A percentile compares a stretch with the other conserved stretches of the same genome.
Evolutionary conservation across 1,284 basidiomycete species (phyloP).

Genomic region (Chalciporus sp.): DNA sequence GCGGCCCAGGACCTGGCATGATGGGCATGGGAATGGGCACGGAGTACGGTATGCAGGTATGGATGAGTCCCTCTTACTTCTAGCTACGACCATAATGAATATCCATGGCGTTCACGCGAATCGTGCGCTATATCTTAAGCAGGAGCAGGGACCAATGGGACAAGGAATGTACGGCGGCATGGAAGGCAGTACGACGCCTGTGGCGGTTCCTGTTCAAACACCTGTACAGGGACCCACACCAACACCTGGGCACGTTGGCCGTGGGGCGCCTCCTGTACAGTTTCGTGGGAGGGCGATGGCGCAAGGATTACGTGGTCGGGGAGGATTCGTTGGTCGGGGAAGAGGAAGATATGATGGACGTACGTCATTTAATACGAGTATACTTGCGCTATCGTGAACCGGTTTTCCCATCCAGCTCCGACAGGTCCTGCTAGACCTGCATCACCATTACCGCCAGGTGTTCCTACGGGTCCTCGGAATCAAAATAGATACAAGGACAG

Average conservation of each 20-base stretch:
- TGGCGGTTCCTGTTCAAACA: slow-evolving; percentile 33
- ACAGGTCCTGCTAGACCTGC: slow-evolving; percentile 68
- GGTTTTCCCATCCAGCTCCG: slow-evolving; percentile 36
- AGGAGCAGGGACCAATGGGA: slow-evolving; percentile 44
- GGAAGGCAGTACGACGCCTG: slow-evolving; percentile 46
- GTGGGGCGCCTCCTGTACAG: slow-evolving; percentile 48
- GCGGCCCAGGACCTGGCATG: slow-evolving; percentile 48
- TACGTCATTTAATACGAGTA: slow-evolving; percentile 30
- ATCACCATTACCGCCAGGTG: slow-evolving; percentile 78
- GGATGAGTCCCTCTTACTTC: slow-evolving; percentile 39
- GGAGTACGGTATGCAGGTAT: slow-evolving; percentile 66
- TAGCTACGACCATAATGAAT: slow-evolving; percentile 40
- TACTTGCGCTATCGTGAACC: slow-evolving; percentile 3
- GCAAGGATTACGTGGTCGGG: slow-evolving; percentile 41
- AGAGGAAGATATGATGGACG: slow-evolving; percentile 46
- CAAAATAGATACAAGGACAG: slow-evolving; percentile 88
- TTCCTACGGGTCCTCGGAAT: slow-evolving; percentile 83
- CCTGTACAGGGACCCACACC: slow-evolving; percentile 36
- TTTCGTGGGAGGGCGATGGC: slow-evolving; percentile 60
- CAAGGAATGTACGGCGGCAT: slow-evolving; percentile 61
- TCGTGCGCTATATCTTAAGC: slow-evolving; percentile 31
- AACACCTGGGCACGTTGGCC: slow-evolving; percentile 41
- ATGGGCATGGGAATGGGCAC: slow-evolving; percentile 55
- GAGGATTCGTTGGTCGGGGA: slow-evolving; percentile 51
- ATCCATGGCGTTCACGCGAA: slow-evolving; percentile 35